phyloP scores from a whole-genome alignment of 73 alveolate species.

The Paramecium octaurelia region DNA sequence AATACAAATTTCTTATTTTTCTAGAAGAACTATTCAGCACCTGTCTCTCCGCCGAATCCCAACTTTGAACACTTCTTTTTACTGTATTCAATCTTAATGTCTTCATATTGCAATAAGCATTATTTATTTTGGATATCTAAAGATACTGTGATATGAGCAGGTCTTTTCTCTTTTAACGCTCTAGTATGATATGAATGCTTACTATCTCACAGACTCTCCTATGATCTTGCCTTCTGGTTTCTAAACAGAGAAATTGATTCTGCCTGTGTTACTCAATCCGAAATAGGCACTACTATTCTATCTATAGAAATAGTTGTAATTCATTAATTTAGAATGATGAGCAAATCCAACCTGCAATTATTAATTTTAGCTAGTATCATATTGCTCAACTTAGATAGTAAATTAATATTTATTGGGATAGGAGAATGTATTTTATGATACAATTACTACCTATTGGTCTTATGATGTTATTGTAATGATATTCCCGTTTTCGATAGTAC shows the following conservation, averaged over 20 bases:
- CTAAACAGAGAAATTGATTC: neutral
- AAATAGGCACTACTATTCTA: constrained; percentile 1
- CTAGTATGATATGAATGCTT: neutral
- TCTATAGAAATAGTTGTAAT: constrained; percentile 4
- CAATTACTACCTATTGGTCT: neutral
- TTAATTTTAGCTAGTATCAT: neutral
- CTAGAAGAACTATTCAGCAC: neutral
- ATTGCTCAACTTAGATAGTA: neutral
- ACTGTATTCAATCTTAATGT: neutral
- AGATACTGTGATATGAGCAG: neutral
- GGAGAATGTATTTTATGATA: neutral
- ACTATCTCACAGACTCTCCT: constrained; percentile 4
- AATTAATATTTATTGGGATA: neutral
- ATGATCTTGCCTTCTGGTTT: constrained; percentile 25
- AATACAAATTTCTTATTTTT: neutral
- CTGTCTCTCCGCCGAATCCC: neutral
- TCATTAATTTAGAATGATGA: constrained; percentile 20
- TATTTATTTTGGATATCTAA: neutral
- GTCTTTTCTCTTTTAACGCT: neutral
- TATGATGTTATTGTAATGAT: neutral
- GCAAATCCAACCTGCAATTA: neutral
- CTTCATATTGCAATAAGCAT: neutral
- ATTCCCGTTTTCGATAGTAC: neutral
- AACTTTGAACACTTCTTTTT: neutral
- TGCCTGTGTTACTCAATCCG: neutral